phyloP scores from a whole-genome alignment of 2,329 filamentous ascomycete genomes.

The Fusarium protoensiforme region DNA sequence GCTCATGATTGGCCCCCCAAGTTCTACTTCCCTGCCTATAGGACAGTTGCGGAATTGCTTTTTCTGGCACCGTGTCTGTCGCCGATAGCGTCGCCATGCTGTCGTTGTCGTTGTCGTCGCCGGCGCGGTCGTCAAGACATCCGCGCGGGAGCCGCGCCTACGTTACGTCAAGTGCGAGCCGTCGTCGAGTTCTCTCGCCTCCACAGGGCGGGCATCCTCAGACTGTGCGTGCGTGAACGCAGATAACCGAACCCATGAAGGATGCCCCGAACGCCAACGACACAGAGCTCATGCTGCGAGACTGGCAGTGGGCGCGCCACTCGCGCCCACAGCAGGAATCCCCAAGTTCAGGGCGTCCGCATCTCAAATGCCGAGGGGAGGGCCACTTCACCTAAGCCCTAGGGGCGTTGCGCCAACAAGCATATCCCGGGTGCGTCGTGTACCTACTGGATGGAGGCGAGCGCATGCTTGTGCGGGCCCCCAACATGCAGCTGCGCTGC shows the following conservation, averaged over 20 bases:
- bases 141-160: slow-evolving; percentile 16
- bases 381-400: slow-evolving; percentile 18
- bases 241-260: slow-evolving; percentile 22
- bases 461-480: slow-evolving; percentile 19
- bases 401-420: slow-evolving; percentile 17
- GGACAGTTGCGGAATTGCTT: slow-evolving; percentile 30
- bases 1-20: slow-evolving; percentile 33
- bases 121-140: slow-evolving; percentile 3
- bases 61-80: slow-evolving; percentile 18
- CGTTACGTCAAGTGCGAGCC: not conserved
- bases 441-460: slow-evolving; percentile 2
- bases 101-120: not conserved
- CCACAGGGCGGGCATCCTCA: not conserved
- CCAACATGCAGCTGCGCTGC: not conserved
- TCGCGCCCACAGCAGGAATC: slow-evolving; percentile 20
- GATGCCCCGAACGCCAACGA: slow-evolving; percentile 14
- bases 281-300: slow-evolving; percentile 15
- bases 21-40: slow-evolving; percentile 28
- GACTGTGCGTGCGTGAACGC: slow-evolving; percentile 11
- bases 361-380: slow-evolving; percentile 15
- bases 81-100: not conserved
- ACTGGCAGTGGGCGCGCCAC: slow-evolving; percentile 19
- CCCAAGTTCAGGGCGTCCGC: slow-evolving; percentile 9
- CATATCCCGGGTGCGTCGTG: slow-evolving; percentile 7
- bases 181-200: not conserved